Percentiles rank a stretch among this genome's conserved stretches.
phyloP scores from a whole-genome alignment of 805 yeast species.

The Hagleromyces aurorensis region DNA sequence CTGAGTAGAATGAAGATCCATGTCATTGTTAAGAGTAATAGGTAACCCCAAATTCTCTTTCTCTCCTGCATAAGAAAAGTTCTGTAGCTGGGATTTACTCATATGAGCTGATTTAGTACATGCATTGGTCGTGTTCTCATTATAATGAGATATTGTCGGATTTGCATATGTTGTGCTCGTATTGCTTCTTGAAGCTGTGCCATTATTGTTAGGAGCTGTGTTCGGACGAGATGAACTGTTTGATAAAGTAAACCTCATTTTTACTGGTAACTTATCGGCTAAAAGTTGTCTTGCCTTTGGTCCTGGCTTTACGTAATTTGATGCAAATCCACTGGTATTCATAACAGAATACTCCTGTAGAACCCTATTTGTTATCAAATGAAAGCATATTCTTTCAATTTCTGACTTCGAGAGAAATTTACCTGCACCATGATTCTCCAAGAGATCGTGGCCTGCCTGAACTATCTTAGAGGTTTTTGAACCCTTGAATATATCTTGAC shows the following conservation, averaged over 20 bases:
- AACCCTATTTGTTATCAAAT: constrained; percentile 56
- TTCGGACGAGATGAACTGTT: constrained; percentile 15
- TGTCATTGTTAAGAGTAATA: constrained; percentile 10
- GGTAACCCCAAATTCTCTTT: constrained; percentile 6
- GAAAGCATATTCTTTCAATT: constrained; percentile 76
- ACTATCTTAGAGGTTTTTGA: constrained; percentile 54
- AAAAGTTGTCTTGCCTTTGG: constrained; percentile 44
- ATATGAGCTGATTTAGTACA: too few relatives aligned
- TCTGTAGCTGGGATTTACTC: neutral
- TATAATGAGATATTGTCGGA: neutral
- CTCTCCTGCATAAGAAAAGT: neutral
- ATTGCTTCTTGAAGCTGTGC: constrained; percentile 3
- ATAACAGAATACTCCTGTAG: constrained; percentile 65
- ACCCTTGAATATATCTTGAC: constrained; percentile 80
- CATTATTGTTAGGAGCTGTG: too few relatives aligned
- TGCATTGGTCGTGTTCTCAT: too few relatives aligned
- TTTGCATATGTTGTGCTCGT: constrained; percentile 1
- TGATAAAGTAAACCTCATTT: constrained; percentile 40
- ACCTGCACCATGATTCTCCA: constrained; percentile 66
- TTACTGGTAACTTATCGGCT: constrained; percentile 37
- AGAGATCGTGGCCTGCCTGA: constrained; percentile 51
- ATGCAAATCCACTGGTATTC: constrained; percentile 72
- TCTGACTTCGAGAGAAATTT: constrained; percentile 54
- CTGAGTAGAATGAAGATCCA: constrained; percentile 14
- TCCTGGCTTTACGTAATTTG: constrained; percentile 65